Evolutionary conservation across 2,329 filamentous ascomycete species (phyloP), one percentile per base, ranked within the genome.

Genomic region (Colletotrichum sp.): DNA sequence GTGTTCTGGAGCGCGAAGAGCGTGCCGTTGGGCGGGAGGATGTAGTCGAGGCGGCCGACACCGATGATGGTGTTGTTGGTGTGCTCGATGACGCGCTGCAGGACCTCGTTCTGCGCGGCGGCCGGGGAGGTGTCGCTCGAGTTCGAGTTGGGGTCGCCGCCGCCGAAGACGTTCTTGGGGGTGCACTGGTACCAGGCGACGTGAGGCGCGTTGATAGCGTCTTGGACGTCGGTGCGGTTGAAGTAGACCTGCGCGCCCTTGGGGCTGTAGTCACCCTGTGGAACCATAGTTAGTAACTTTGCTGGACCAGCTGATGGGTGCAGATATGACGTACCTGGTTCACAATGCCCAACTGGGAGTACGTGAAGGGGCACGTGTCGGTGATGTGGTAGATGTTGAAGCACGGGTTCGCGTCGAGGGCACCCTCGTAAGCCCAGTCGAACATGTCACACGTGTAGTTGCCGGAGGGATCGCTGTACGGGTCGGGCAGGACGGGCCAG

Each of bases 301-400:
- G 7, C 0, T 16, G 7, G n/a, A n/a, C 9, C 9, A 48, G 2
- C 5, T 0, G 38, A 0, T 0, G 30, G 18, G 2, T 6, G 3
- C 0, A 8, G 2, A 12, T 2, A 13, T 3, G 1, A 61, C 18
- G 3, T 24, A 61, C 58, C 58, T 63, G 30, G n/a, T 93, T 92
- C 0, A 93, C 92, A 83, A 93, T 93, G n/a, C 91, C 92, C 4
- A 96, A 87, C 0, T 94, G 91, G 72, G 95, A 92, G 89, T 91
- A 95, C 2, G 91, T 86, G 5, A 92, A 79, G 1, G 95, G 95
- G 82, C 95, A 97, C 13, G 92, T 94, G 7, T 91, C 92, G 6
- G 91, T 91, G 16, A 96, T 90, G 72, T 94, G 91, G 85, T 96
- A 97, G n/a, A 94, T 86, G 82, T 95, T 92, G 84, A 94, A 98